Base-by-base conservation (phyloP, 768 basidiomycete species). In the Rubroboletus satanas region DNA sequence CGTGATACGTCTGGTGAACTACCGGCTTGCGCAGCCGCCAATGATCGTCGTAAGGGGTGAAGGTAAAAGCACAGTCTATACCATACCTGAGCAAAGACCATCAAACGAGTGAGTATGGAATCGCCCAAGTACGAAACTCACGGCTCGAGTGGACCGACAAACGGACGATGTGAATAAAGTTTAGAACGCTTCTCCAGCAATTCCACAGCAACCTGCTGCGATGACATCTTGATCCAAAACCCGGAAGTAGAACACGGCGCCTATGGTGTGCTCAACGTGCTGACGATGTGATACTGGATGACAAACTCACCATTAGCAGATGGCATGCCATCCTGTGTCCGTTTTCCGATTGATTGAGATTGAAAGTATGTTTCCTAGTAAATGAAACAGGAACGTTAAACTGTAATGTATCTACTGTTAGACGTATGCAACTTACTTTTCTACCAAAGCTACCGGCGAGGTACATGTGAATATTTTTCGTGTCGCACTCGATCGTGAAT, bases 11-110 rank as follows among this genome's bases (percentile, higher is more conserved):
- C 44, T 55, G 52, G 18, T 58, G 56, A 23, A 58, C 29, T 32
- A 58, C 55, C 6, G 49, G 26, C 14, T 49, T 28, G 14, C 49
- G 50, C n/a, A 33, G 37, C 11, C 49, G 26, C 57, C 53, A 58
- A 29, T 32, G 37, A 5, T 59, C 47, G 3, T 49, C 57, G 7
- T 60, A 60, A 5, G 38, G 57, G 6, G 46, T 46, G 18, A 55
- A 55, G 7, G 10, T 45, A 18, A 60, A 59, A 1, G 45, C 14
- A 11, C n/a, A 59, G 2, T 58, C 42, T 3, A 43, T n/a, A 5
- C 59, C 59, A 54, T 37, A 59, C 12, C 59, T 61, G 18, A 49
- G 29, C 5, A 28, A 29, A 26, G 28, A 31, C n/a, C 5, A 31
- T 9, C n/a, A 18, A 15, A 38, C 1, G 12, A 4, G 8, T 15